Evolutionary conservation across 345 rosid genomes (phyloP), one percentile per base, ranked within the genome.

Genomic region (Populus nigra): DNA sequence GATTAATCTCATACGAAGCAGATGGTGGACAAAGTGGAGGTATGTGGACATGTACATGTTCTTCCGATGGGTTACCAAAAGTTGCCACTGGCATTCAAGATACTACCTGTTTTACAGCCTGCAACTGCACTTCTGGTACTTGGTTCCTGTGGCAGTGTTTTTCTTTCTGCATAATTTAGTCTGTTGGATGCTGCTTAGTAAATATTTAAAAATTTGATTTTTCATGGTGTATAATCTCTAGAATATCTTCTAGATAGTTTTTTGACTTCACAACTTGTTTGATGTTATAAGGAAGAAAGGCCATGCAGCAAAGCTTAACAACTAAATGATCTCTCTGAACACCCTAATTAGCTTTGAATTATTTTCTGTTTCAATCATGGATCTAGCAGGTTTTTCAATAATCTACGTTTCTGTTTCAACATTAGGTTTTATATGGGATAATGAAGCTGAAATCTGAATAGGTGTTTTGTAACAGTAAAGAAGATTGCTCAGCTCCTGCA

Each of bases 91-190:
- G 38, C 18, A 83, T 68, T 84, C 87, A 82, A 33, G 85, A 85
- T 63, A 71, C 86, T 41, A 65, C 89, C 71, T 96, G 99, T 83
- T 96, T 96, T 86, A 85, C 86, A 5, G 84, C 93, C 66, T 93
- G 99, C 90, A 92, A 92, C 84, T 96, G 99, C 84, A 83, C 94
- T 82, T 85, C 97, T 27, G 99, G 99, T 95, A 88, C 33, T 12
- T 65, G 76, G 57, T 49, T 50, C 67, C 39, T 22, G 2, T 29
- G 1, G n/a, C 7, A 68, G 31, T 29, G 36, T 66, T 18, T 74
- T 81, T 8, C 27, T 17, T 38, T 62, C 39, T 53, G n/a, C 43
- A 65, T 45, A 27, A 45, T 65, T 49, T 45, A 15, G 22, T 53
- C 65, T 13, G 11, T 22, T 73, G 9, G 35, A 57, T 57, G 29